A percentile compares a stretch with the other conserved stretches of the same genome.
These are phyloP conservation scores for Oldenlandia corymbosa DNA, from an alignment of 257 asterid species.

Conservation along the genomic window DNA sequence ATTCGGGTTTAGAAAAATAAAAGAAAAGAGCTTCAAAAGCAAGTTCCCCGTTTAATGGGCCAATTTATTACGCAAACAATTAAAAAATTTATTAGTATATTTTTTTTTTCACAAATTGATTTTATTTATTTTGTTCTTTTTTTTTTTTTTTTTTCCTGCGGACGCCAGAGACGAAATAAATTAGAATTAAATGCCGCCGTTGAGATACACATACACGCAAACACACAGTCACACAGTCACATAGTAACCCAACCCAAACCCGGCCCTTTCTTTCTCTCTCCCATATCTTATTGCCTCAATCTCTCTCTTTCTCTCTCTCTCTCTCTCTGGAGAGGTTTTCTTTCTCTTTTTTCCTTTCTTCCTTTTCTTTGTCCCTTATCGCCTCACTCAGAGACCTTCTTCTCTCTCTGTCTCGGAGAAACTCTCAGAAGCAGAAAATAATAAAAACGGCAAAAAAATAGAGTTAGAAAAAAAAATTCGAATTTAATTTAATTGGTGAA, in stretches of 20 bases:
- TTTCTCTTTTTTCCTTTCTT: slow-evolving; percentile 4
- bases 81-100: background rate
- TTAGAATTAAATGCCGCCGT: slow-evolving; percentile 18
- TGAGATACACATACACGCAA: slow-evolving; percentile 27
- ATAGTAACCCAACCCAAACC: slow-evolving; percentile 8
- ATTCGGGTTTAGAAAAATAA: too few species aligned
- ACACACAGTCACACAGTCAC: slow-evolving; percentile 14
- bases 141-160: too few species aligned
- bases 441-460: background rate
- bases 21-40: background rate
- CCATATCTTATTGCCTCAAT: slow-evolving; percentile 13
- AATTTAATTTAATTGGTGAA: background rate
- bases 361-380: slow-evolving; percentile 27
- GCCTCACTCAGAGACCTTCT: slow-evolving; percentile 22
- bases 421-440: background rate
- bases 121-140: too few species aligned
- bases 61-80: background rate
- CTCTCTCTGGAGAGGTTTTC: slow-evolving; percentile 11
- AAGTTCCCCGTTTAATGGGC: background rate
- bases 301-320: slow-evolving; percentile 1
- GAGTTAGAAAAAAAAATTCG: background rate
- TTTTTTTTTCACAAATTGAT: too few species aligned
- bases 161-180: slow-evolving; percentile 29
- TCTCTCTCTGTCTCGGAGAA: background rate
- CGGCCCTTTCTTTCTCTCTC: background rate